A percentile compares a stretch with the other conserved stretches of the same genome.
Conservation (phyloP, 2,329 filamentous ascomycete genomes). For the Colletotrichum costaricense region DNA sequence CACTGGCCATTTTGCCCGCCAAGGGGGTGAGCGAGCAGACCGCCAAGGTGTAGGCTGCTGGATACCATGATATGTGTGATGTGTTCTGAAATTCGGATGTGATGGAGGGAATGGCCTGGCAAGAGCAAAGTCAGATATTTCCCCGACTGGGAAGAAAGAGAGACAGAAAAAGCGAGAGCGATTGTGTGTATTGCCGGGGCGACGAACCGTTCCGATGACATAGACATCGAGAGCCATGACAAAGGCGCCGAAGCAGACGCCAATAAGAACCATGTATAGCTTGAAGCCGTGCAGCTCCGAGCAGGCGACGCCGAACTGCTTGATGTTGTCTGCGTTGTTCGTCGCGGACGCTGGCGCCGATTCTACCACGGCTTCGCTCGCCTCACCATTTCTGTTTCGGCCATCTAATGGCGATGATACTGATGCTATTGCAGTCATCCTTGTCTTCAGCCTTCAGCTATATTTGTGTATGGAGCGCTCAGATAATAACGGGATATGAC, state of each 20-base stretch:
- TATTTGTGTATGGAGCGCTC: background rate
- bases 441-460: background rate
- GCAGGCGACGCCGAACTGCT: background rate
- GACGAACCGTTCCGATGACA: background rate
- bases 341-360: background rate
- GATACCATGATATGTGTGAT: constrained; percentile 1
- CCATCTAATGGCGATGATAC: background rate
- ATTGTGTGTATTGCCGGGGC: background rate
- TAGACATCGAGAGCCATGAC: constrained; percentile 4
- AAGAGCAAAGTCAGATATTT: background rate
- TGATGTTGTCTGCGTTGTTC: background rate
- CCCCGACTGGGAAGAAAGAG: background rate
- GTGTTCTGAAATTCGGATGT: background rate
- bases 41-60: background rate
- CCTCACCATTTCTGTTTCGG: background rate
- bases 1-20: background rate
- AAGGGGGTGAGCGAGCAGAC: constrained; percentile 4
- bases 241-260: constrained; percentile 2
- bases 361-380: background rate
- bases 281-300: constrained; percentile 1
- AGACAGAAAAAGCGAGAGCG: background rate
- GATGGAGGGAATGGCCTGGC: background rate
- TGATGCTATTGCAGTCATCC: background rate
- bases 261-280: background rate
- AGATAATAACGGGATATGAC: background rate